Evolutionary conservation across 192 early-diverging fungal genomes (phyloP).

Genomic region (Coemansia sp.): DNA sequence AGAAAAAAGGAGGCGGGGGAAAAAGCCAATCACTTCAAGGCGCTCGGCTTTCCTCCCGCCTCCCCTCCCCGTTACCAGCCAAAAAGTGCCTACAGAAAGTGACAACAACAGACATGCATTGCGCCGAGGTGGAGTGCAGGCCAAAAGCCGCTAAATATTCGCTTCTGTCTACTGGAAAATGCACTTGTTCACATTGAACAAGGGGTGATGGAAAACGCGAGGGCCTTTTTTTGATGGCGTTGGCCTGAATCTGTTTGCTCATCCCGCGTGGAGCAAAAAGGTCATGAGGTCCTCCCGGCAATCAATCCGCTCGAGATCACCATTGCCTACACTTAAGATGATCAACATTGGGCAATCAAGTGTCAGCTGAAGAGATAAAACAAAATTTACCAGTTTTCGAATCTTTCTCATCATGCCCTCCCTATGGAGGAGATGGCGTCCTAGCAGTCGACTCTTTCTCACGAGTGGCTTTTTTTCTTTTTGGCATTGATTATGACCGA

Average conservation of each 20-base stretch:
- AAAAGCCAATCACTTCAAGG: neutral
- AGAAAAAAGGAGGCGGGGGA: neutral
- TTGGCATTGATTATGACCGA: slow-evolving; percentile 6
- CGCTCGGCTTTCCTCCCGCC: neutral
- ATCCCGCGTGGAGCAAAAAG: neutral
- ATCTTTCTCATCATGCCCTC: neutral
- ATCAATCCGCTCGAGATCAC: slow-evolving; percentile 7
- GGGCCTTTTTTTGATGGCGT: neutral
- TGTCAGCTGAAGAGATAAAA: neutral
- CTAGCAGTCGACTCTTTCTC: neutral
- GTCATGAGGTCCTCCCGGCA: neutral
- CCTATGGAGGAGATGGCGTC: neutral
- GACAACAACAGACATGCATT: slow-evolving; percentile 6
- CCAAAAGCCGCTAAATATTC: slow-evolving; percentile 1
- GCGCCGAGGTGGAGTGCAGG: slow-evolving; percentile 9
- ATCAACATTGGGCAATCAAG: neutral
- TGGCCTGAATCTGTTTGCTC: neutral
- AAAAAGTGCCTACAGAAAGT: neutral
- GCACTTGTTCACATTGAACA: neutral
- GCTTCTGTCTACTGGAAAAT: slow-evolving; percentile 2
- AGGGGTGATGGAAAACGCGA: neutral
- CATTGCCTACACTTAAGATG: neutral
- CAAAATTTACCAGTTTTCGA: neutral
- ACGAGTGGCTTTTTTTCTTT: neutral
- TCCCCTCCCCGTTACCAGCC: neutral